Conservation (phyloP, 805 yeast genomes). For the Yarrowia deformans region DNA sequence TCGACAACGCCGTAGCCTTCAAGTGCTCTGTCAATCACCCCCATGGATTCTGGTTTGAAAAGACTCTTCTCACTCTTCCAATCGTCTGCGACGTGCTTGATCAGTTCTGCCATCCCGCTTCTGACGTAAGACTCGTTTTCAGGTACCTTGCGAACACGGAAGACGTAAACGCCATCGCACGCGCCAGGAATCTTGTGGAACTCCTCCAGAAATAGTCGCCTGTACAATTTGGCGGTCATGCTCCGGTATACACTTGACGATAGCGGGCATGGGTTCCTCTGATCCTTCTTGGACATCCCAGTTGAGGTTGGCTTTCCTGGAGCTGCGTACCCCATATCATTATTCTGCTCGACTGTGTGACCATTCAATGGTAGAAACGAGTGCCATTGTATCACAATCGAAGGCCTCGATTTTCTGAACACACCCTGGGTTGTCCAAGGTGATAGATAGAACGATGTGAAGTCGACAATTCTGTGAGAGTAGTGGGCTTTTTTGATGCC, state of each 20-base stretch:
- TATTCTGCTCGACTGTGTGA: neutral
- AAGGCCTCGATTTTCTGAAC: slow-evolving; percentile 6
- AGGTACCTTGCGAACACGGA: slow-evolving; percentile 1
- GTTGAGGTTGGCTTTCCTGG: neutral
- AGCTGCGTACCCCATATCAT: neutral
- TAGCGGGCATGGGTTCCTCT: slow-evolving; percentile 3
- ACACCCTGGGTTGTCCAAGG: slow-evolving; percentile 28
- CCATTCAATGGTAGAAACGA: neutral
- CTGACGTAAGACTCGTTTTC: neutral
- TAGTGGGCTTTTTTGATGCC: neutral
- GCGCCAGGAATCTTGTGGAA: slow-evolving; percentile 24
- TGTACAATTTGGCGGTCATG: slow-evolving; percentile 1
- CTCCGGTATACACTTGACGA: neutral
- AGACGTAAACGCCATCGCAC: slow-evolving; percentile 28
- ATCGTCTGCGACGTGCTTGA: neutral
- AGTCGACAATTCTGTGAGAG: neutral
- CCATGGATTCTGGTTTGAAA: neutral
- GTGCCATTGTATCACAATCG: neutral
- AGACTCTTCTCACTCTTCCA: neutral
- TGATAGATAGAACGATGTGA: neutral
- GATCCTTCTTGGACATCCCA: neutral
- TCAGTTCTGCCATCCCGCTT: neutral
- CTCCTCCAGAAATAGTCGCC: slow-evolving; percentile 15
- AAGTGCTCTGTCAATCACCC: neutral
- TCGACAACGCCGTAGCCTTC: neutral